phyloP scores from a whole-genome alignment of 192 early-diverging fungal genomes.

The Linnemannia zychae region DNA sequence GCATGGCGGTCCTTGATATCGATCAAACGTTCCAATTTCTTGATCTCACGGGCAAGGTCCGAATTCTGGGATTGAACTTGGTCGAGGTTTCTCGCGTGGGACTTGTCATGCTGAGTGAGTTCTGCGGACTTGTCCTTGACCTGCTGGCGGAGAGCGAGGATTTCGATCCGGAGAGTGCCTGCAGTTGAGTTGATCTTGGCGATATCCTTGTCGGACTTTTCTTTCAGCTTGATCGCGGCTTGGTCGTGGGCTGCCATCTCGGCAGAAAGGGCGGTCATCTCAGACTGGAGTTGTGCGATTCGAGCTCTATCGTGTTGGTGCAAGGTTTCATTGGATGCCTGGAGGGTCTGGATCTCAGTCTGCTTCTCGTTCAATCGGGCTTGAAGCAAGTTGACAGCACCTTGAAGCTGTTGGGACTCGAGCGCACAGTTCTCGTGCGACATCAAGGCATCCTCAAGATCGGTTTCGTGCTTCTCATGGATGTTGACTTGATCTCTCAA shows the following conservation, averaged over 20 bases:
- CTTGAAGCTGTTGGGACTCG: slow-evolving; percentile 12
- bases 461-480: slow-evolving; percentile 27
- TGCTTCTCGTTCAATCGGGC: slow-evolving; percentile 15
- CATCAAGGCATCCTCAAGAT: slow-evolving; percentile 33
- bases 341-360: not conserved
- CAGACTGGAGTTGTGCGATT: not conserved
- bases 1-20: slow-evolving; percentile 11
- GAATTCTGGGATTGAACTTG: slow-evolving; percentile 1
- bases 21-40: not conserved
- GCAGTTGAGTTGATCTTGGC: slow-evolving; percentile 3
- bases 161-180: slow-evolving; percentile 10
- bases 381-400: slow-evolving; percentile 1
- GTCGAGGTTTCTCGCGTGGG: not conserved
- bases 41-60: not conserved
- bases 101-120: slow-evolving; percentile 12
- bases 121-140: slow-evolving; percentile 17
- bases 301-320: not conserved
- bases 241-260: not conserved
- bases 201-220: slow-evolving; percentile 2
- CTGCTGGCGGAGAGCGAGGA: slow-evolving; percentile 1
- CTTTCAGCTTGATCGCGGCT: slow-evolving; percentile 15
- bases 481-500: slow-evolving; percentile 16
- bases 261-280: not conserved
- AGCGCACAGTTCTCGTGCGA: slow-evolving; percentile 9
- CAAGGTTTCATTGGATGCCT: not conserved